These are phyloP conservation scores for Lepidopterella palustris DNA, from an alignment of 495 filamentous ascomycete genomes.

Conservation along the genomic window DNA sequence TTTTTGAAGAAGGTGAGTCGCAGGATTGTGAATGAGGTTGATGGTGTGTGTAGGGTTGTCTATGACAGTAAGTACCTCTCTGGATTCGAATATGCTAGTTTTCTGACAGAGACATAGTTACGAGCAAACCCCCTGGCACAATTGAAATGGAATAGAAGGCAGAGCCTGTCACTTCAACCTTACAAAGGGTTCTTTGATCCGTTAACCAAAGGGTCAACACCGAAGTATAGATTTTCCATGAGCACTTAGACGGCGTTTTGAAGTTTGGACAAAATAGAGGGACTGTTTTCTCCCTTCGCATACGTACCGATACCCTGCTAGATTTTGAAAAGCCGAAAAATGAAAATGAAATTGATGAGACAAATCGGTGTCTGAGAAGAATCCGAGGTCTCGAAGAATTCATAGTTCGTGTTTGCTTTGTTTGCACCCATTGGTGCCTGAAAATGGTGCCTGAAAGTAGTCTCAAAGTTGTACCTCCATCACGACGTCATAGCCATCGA, in stretches of 20 bases:
- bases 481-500: conserved; percentile 7
- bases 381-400: background rate
- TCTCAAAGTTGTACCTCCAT: conserved; percentile 3
- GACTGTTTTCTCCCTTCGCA: background rate
- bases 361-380: background rate
- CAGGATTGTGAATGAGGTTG: conserved; percentile 79
- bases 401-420: background rate
- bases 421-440: background rate
- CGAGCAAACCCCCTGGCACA: conserved; percentile 75
- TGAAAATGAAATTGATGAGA: background rate
- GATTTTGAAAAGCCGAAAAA: background rate
- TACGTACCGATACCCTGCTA: background rate
- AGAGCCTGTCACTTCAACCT: background rate
- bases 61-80: conserved; percentile 42
- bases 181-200: background rate
- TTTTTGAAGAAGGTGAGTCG: conserved; percentile 64
- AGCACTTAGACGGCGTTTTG: background rate
- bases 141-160: conserved; percentile 63
- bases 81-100: background rate
- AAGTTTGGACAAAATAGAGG: background rate
- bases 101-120: conserved; percentile 39
- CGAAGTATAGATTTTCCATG: too few species aligned
- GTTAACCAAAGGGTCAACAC: too few species aligned
- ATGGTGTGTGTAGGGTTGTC: conserved; percentile 61
- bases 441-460: background rate